phyloP scores from a whole-genome alignment of 1,284 basidiomycete species.

The Coniferiporia sulphurascens region DNA sequence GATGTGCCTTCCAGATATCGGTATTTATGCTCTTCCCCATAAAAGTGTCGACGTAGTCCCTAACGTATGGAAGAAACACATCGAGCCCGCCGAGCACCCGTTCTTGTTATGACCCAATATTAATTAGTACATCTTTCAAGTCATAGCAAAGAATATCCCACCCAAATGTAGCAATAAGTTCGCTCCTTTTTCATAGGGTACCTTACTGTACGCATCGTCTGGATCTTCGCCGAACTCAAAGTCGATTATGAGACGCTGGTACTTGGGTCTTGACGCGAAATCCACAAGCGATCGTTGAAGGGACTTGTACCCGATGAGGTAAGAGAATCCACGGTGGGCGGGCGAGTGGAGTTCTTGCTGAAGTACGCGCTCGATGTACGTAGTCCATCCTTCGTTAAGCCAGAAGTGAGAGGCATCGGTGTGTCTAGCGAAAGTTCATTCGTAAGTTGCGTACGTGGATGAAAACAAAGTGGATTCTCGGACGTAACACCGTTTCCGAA shows the following conservation, averaged over 20 bases:
- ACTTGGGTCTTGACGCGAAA: slow-evolving; percentile 60
- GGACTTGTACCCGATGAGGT: slow-evolving; percentile 70
- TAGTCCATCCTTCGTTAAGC: slow-evolving; percentile 94
- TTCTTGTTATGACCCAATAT: slow-evolving; percentile 45
- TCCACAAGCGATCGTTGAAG: slow-evolving; percentile 68
- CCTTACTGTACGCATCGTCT: slow-evolving; percentile 72
- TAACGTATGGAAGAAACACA: slow-evolving; percentile 77
- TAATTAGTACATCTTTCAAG: neutral
- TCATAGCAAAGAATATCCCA: slow-evolving; percentile 7
- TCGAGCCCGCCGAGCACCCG: slow-evolving; percentile 83
- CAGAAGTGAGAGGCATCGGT: slow-evolving; percentile 78
- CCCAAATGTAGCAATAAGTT: slow-evolving; percentile 63
- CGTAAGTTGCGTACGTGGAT: neutral
- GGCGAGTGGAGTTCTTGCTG: slow-evolving; percentile 72
- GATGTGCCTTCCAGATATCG: slow-evolving; percentile 81
- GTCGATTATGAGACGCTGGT: slow-evolving; percentile 83
- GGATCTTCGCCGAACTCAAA: slow-evolving; percentile 82
- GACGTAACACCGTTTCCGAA: slow-evolving; percentile 85
- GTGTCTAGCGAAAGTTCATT: slow-evolving; percentile 42
- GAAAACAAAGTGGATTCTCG: slow-evolving; percentile 25
- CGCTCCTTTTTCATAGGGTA: slow-evolving; percentile 74
- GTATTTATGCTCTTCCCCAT: slow-evolving; percentile 85
- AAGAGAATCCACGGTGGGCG: slow-evolving; percentile 79
- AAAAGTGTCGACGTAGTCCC: slow-evolving; percentile 77
- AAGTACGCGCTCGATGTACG: slow-evolving; percentile 87